phyloP scores from a whole-genome alignment of 1,284 basidiomycete species.

The Omphalotus olearius region DNA sequence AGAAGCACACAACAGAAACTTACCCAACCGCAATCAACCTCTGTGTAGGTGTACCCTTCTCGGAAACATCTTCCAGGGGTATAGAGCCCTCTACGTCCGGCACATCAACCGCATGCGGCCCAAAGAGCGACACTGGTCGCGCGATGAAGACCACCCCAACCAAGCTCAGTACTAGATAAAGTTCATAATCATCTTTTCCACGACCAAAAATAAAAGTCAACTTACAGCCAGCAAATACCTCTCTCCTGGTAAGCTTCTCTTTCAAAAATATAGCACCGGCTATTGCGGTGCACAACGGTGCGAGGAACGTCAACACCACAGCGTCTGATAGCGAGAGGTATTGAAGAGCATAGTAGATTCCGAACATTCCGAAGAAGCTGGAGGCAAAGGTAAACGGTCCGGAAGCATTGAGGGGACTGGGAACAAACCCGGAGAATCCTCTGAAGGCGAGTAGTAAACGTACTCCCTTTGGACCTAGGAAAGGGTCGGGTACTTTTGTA shows the following conservation, averaged over 20 bases:
- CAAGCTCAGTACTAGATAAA: slow-evolving; percentile 43
- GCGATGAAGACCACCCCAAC: slow-evolving; percentile 63
- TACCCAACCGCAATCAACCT: slow-evolving; percentile 51
- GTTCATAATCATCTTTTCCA: slow-evolving; percentile 20
- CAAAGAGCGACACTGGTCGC: slow-evolving; percentile 45
- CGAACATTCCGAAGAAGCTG: slow-evolving; percentile 62
- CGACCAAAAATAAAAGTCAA: not conserved
- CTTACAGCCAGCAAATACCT: slow-evolving; percentile 63
- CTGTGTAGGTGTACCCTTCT: slow-evolving; percentile 34
- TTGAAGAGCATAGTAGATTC: slow-evolving; percentile 66
- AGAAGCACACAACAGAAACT: slow-evolving; percentile 12
- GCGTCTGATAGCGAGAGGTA: slow-evolving; percentile 73
- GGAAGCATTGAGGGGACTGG: not conserved
- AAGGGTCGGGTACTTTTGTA: slow-evolving; percentile 44
- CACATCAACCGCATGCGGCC: slow-evolving; percentile 16
- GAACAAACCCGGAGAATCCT: slow-evolving; percentile 47
- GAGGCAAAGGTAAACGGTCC: not conserved
- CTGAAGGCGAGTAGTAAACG: slow-evolving; percentile 43
- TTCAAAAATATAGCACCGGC: slow-evolving; percentile 64
- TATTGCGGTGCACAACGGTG: slow-evolving; percentile 67
- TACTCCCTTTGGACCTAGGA: slow-evolving; percentile 55
- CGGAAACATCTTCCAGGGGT: slow-evolving; percentile 14
- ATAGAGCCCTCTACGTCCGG: not conserved
- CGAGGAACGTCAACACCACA: slow-evolving; percentile 72
- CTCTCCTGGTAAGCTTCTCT: slow-evolving; percentile 56